Base-by-base conservation (phyloP, 2,329 filamentous ascomycete species). In the Didymella glomerata region DNA sequence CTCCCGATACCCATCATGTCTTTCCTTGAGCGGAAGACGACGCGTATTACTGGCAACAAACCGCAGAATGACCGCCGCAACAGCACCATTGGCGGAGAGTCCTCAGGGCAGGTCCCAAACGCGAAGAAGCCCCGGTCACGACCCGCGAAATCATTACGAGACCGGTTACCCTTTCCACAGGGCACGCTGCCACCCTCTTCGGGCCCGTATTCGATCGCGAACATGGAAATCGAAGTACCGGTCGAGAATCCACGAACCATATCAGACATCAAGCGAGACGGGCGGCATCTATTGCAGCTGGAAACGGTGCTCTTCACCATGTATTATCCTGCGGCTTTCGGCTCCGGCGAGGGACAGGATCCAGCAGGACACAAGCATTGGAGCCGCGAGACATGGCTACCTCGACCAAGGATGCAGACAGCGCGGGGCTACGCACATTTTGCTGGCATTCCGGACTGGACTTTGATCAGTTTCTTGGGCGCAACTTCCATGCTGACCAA, bases 381-480 rank as follows among this genome's bases (percentile, higher is more conserved):
- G 65, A 83, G 81, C 18, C 80, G 87, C 6, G 82, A 86, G 51
- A 84, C 86, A 7, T 90, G 87, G 88, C 80, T 90, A 41, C 85
- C 86, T 8, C 77, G 85, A 44, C 87, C 87, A 3, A 77, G 87
- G 36, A 55, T 82, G 1, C 78, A 82, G 34, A 84, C 85, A 4
- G 84, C 85, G 18, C 82, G 83, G 63, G 87, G 86, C 1, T 90
- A 89, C 70, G 85, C 83, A n/a, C 83, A 83, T 54, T 89, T 88
- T 68, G 80, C 86, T 38, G 82, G 81, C 25, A 66, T 88, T 2
- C 78, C 82, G 9, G 68, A 79, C 42, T 65, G 59, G 51, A 27
- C 83, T 0, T 80, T 83, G 9, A 79, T 86, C 11, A 80, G 80
- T 0, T 82, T 84, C 54, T 85, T 88, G 67, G 81, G 83, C 2